These are phyloP conservation scores for Aurifilum marmelostoma DNA, from an alignment of 2,329 filamentous ascomycete genomes.

Conservation along the genomic window DNA sequence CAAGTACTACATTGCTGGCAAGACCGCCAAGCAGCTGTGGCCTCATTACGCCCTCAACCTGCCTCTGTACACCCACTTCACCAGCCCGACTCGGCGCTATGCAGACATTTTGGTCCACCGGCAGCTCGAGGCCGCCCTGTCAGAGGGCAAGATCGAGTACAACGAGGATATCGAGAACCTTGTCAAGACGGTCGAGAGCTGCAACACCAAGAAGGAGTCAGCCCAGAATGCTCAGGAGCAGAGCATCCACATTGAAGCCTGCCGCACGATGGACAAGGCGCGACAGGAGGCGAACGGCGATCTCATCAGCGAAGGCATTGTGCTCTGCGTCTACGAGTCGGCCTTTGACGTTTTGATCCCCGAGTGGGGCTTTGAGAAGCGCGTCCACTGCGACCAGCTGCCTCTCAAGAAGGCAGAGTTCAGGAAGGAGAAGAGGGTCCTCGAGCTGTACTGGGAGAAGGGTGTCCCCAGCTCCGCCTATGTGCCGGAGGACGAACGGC, in stretches of 20 bases:
- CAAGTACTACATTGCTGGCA: slow-evolving; percentile 89
- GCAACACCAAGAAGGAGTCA: slow-evolving; percentile 99
- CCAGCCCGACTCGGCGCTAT: slow-evolving; percentile 91
- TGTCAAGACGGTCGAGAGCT: slow-evolving; percentile 89
- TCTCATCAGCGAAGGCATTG: slow-evolving; percentile 92
- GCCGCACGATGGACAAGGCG: slow-evolving; percentile 92
- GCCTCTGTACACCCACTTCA: slow-evolving; percentile 96
- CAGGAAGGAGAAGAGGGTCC: slow-evolving; percentile 89
- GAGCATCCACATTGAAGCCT: slow-evolving; percentile 97
- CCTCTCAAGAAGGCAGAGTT: slow-evolving; percentile 99
- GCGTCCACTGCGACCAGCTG: slow-evolving; percentile 97
- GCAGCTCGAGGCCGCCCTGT: slow-evolving; percentile 85
- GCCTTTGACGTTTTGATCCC: slow-evolving; percentile 98
- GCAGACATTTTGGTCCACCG: slow-evolving; percentile 95
- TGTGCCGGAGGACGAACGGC: slow-evolving; percentile 94
- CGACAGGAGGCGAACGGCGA: slow-evolving; percentile 86
- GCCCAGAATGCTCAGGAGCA: slow-evolving; percentile 97
- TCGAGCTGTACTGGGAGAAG: slow-evolving; percentile 99
- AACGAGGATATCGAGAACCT: slow-evolving; percentile 85
- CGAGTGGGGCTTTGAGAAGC: slow-evolving; percentile 98
- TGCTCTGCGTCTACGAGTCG: slow-evolving; percentile 96
- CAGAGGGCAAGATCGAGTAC: slow-evolving; percentile 81
- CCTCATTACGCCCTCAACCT: slow-evolving; percentile 92
- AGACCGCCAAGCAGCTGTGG: slow-evolving; percentile 75
- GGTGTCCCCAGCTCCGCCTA: slow-evolving; percentile 95